Evolutionary conservation across 352 stramenopile genomes (phyloP), one percentile per base, ranked within the genome.

Genomic region (Phytopythium mirpurense): DNA sequence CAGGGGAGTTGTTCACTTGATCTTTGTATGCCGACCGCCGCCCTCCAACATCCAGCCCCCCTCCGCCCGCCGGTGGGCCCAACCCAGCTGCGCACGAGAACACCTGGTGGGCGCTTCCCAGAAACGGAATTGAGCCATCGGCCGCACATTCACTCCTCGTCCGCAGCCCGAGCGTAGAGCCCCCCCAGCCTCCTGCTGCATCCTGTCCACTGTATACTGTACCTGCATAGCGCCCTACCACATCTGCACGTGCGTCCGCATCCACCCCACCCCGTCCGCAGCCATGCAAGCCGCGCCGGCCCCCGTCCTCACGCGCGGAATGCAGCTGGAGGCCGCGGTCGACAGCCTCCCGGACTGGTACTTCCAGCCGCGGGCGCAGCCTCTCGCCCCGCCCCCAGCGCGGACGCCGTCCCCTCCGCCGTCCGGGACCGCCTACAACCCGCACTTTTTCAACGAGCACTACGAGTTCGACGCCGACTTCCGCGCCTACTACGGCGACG

Each of bases 261-360:
- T 12, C 29, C 29, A n/a, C 10, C 34, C 12, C 14, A 41, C 5
- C 9, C 29, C 29, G 29, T 32, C 29, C 29, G 29, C 29, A 36
- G 32, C 9, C 7, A 51, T 51, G 44, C 44, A 51, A 14, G 36
- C 54, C 19, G 54, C 42, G 31, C 31, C 56, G 19, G 29, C 68
- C 27, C n/a, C 67, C 27, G 21, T 68, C 19, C 60, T 74, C 29
- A 85, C 77, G 10, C 77, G 80, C 37, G 77, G 77, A 43, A 66
- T 69, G 47, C 72, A 87, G 54, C 74, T 90, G 47, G 80, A 90
- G 51, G 77, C 69, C 11, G 80, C 68, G 11, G 73, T 90, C 14
- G 79, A 90, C 43, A 78, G 67, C 59, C 59, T 90, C 24, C 75
- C 79, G 2, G 62, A 72, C 27, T 87, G 74, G 74, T 87, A 83